Base-by-base conservation (phyloP, 495 filamentous ascomycete species). In the Chaetomium tenue region DNA sequence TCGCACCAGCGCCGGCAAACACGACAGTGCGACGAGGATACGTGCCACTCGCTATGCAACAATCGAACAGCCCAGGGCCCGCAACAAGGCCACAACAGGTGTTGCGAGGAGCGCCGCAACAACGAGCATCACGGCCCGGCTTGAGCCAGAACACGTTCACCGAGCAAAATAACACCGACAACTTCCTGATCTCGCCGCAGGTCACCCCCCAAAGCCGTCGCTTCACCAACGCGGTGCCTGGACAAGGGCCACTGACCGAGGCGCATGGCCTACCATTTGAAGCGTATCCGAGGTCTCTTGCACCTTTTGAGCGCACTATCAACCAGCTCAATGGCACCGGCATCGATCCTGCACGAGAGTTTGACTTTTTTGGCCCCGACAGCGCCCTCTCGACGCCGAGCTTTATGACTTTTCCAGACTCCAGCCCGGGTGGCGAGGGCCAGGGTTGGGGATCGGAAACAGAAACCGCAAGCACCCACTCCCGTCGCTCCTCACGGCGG, bases 61-160 rank as follows among this genome's bases (percentile, higher is more conserved):
- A 83, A 63, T 74, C 72, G 58, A 77, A 75, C 84, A 89, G 87
- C 82, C 68, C 76, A 85, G 83, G 82, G 86, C 81, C 82, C 78
- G 67, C 75, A 73, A 76, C 67, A 58, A 74, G 77, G 76, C 70
- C 71, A 77, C 86, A 87, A 78, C 84, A 86, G 78, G 75, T 77
- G 65, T 76, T 87, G 82, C 87, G 84, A 85, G 87, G 87, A 86
- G 79, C 84, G 83, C 90, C 90, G 84, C 86, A 89, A 82, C 88
- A 90, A 76, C 79, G 76, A 80, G 77, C 82, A 77, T 79, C 79
- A 79, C 86, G 87, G 83, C 87, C 84, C 83, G 85, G 85, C 66
- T 74, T 66, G 61, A 70, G 72, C 67, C 76, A 77, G 61, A 58
- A 66, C 68, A 53, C 57, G 48, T 63, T 63, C 59, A 67, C 57